Evolutionary conservation across 2,329 filamentous ascomycete species (phyloP), one percentile per base, ranked within the genome.

Genomic region (Metarhizium brunneum): DNA sequence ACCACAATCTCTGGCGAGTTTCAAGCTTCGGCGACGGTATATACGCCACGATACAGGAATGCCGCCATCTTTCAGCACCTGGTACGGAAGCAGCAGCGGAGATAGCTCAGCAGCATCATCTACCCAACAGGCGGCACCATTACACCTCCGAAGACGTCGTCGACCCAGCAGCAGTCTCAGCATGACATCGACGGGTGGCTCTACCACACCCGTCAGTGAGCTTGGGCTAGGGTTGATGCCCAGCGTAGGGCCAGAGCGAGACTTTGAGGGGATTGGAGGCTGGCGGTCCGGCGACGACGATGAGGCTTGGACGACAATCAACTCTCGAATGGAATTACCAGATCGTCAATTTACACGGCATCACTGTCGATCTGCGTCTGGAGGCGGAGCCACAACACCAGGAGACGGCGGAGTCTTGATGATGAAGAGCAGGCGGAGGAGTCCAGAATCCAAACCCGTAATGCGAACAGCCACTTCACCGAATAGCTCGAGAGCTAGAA

Each of bases 181-280:
- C 57, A 48, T 66, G 52, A 59, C 67, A n/a, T 58, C 56, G 13
- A 70, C 70, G 4, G 60, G 64, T 1, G 70, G 71, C 3, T 62
- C 68, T 32, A 60, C 61, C n/a, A 69, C 69, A 0, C 66, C 68
- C 11, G 59, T 67, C 50, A 68, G 69, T 57, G 68, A 75, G 29
- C 67, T 64, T 50, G 65, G 69, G 7, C 62, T 76, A 47, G 69
- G 73, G 6, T 62, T 81, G 16, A 68, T 74, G 14, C 73, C 77
- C 7, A 78, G 74, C 57, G 66, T 79, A 38, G 79, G 79, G 0
- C 68, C 78, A 3, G 75, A 78, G 54, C 70, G 81, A 35, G 81
- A 84, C 62, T 84, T 78, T 59, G 81, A 84, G 60, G 81, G 81
- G 7, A 67, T 84, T 2, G 81, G 81, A 18, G 81, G 81, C 2